Conservation (phyloP, 192 early-diverging fungal species). For the Podochytrium sp. region DNA sequence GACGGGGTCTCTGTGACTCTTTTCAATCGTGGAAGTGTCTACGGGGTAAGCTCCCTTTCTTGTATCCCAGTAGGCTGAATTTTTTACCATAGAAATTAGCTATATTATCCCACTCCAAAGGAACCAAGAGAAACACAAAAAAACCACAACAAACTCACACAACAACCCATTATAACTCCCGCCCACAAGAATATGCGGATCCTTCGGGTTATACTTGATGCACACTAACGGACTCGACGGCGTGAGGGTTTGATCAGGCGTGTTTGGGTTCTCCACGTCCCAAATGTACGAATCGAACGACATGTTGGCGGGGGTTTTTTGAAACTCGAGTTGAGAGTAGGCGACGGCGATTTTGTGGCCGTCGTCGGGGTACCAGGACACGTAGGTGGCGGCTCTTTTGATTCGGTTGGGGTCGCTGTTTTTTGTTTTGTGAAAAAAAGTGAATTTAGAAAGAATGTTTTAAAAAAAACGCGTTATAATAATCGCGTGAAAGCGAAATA, state of each 20-base stretch:
- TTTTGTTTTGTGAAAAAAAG: neutral
- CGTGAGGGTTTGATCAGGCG: constrained; percentile 59
- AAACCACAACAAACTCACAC: constrained; percentile 35
- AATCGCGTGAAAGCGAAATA: neutral
- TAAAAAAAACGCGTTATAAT: neutral
- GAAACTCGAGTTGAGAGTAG: constrained; percentile 61
- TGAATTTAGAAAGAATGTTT: constrained; percentile 11
- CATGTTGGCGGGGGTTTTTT: constrained; percentile 58
- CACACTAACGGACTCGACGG: constrained; percentile 57
- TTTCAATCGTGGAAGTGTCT: constrained; percentile 60
- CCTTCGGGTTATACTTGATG: constrained; percentile 69
- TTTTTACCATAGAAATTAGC: neutral
- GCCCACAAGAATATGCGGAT: constrained; percentile 66
- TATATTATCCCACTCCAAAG: too few species aligned
- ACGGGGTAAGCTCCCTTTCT: constrained; percentile 63
- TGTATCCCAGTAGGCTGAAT: constrained; percentile 67
- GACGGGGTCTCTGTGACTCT: constrained; percentile 63
- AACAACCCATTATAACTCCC: constrained; percentile 64
- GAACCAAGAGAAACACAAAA: neutral
- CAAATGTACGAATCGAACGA: constrained; percentile 65
- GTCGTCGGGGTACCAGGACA: constrained; percentile 69
- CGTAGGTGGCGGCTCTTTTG: constrained; percentile 55
- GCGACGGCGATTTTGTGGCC: constrained; percentile 67
- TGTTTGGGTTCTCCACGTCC: constrained; percentile 69
- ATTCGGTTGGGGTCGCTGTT: constrained; percentile 58